Evolutionary conservation across 352 stramenopile species (phyloP).

Genomic region (Pythium volutum): DNA sequence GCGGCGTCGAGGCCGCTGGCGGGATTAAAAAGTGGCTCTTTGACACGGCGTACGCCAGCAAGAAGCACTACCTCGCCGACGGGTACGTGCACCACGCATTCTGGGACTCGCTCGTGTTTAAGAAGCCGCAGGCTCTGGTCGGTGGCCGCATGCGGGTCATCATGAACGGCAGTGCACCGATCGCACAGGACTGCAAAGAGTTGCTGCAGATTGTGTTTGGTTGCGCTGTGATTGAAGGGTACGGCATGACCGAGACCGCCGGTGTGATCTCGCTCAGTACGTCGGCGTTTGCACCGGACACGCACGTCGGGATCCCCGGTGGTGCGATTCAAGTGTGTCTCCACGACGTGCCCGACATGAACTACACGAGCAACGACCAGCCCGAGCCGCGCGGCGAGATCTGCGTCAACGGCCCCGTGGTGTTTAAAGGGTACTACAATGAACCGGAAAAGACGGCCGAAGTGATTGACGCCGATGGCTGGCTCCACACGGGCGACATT

Average conservation of each 20-base stretch:
- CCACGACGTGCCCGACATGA: constrained; percentile 95
- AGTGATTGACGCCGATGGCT: constrained; percentile 89
- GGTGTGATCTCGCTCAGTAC: constrained; percentile 38
- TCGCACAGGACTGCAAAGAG: constrained; percentile 90
- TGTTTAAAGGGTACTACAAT: constrained; percentile 95
- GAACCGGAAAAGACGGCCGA: constrained; percentile 90
- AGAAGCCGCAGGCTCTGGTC: constrained; percentile 90
- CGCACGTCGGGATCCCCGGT: constrained; percentile 91
- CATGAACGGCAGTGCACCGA: constrained; percentile 91
- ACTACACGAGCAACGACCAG: constrained; percentile 78
- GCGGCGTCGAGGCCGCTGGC: constrained; percentile 24
- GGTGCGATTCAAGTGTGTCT: constrained; percentile 90
- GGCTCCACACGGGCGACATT: constrained; percentile 97
- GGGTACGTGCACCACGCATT: constrained; percentile 56
- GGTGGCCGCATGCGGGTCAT: constrained; percentile 90
- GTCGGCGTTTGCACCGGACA: constrained; percentile 38
- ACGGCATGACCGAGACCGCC: constrained; percentile 92
- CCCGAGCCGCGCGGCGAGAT: constrained; percentile 76
- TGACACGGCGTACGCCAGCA: constrained; percentile 36
- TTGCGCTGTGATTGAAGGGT: constrained; percentile 91
- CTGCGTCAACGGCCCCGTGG: constrained; percentile 76
- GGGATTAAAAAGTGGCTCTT: constrained; percentile 35
- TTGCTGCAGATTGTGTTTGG: constrained; percentile 94
- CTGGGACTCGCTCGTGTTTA: constrained; percentile 95
- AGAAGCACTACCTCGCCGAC: constrained; percentile 31